A percentile compares a stretch with the other conserved stretches of the same genome.
Evolutionary conservation across 2,329 filamentous ascomycete species (phyloP).

Genomic region (Curvularia eragrostidis): DNA sequence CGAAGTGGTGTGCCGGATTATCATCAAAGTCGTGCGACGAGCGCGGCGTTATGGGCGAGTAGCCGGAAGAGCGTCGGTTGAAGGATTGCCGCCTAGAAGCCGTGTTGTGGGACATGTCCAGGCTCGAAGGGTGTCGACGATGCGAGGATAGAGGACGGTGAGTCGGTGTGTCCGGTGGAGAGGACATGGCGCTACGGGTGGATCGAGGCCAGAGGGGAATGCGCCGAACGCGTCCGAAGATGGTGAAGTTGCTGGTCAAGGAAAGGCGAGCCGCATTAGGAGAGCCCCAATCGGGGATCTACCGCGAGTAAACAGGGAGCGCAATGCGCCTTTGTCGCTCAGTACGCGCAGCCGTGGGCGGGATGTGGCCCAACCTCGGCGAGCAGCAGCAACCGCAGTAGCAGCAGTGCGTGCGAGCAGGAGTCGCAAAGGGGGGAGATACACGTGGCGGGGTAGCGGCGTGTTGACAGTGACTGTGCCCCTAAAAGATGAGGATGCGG

Average conservation of each 20-base stretch:
- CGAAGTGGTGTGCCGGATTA: conserved; percentile 48
- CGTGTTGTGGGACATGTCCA: conserved; percentile 52
- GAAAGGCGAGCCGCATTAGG: conserved; percentile 18
- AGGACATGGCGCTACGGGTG: conserved; percentile 44
- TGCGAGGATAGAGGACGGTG: conserved; percentile 48
- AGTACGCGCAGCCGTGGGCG: conserved; percentile 5
- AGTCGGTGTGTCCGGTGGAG: conserved; percentile 52
- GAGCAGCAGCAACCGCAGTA: neutral
- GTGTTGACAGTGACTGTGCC: conserved; percentile 16
- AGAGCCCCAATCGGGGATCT: conserved; percentile 23
- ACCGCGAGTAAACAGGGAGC: conserved; percentile 16
- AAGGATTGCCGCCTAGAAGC: conserved; percentile 45
- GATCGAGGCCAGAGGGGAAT: conserved; percentile 10
- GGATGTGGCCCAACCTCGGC: conserved; percentile 6
- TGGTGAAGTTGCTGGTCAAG: conserved; percentile 14
- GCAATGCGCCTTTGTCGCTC: conserved; percentile 18
- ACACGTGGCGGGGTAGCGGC: conserved; percentile 15
- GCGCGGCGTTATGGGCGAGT: conserved; percentile 54
- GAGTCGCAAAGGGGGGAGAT: conserved; percentile 2
- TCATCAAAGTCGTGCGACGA: conserved; percentile 52
- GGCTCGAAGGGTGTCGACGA: conserved; percentile 50
- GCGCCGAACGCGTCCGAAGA: conserved; percentile 12
- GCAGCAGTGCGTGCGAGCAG: neutral
- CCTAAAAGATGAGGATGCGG: conserved; percentile 27
- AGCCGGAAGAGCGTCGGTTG: conserved; percentile 54